Base-by-base conservation (phyloP, 176 grass and related monocot species). In the Cenchrus fungigraminus region DNA sequence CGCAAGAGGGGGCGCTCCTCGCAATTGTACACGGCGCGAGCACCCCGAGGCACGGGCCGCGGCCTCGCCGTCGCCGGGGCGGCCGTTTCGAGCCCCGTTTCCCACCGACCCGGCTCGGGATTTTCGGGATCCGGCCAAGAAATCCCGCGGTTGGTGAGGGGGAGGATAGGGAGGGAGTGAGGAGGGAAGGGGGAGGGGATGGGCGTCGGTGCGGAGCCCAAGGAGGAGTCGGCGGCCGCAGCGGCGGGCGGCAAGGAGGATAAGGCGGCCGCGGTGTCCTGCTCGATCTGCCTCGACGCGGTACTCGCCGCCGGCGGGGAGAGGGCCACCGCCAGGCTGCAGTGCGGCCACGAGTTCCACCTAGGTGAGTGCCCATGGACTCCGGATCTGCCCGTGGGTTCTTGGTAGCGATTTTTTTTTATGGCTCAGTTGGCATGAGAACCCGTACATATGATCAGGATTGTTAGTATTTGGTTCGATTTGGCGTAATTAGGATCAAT, bases 271-370 rank as follows among this genome's bases (percentile, higher is more conserved):
- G 86, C 81, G 12, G 83, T 84, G 49, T 81, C 83, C 13, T 98
- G 96, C 89, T 98, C 96, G 84, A 95, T 98, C 84, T 98, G 96
- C 85, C 93, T 98, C 68, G 91, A 95, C 65, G 79, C 76, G 11
- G 88, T 95, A 31, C 83, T 98, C 20, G 82, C 85, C 46, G 67
- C 6, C 19, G 68, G 69, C 6, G 93, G 85, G 84, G 93, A 93
- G 77, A 88, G 93, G 81, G 90, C 95, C 61, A 98, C 91, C 31
- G 95, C 95, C 65, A 85, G 71, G 87, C 93, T 98, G 68, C 91
- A 98, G 89, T 98, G 95, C 56, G 95, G 95, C 11, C 95, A 98
- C 53, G 89, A 95, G 89, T 98, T 98, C 76, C 95, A 98, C 70
- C 89, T 98, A 34, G 95, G 95, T 98, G 47, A 82, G 85, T 64